phyloP scores from a whole-genome alignment of 768 basidiomycete species.

The Dentipellis sp. region DNA sequence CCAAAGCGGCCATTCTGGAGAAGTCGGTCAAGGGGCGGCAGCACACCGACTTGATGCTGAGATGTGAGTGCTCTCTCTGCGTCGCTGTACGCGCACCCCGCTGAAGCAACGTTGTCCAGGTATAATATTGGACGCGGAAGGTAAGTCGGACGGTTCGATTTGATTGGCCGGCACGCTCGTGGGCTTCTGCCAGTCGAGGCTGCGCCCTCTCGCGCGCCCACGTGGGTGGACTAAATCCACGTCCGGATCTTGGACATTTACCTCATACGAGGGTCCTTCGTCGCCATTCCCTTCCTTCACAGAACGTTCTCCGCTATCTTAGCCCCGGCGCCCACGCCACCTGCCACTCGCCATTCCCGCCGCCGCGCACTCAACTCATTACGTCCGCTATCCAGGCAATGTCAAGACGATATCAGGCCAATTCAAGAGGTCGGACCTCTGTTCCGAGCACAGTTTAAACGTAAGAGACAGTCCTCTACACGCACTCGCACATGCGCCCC shows the following conservation, averaged over 20 bases:
- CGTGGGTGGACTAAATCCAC: not conserved
- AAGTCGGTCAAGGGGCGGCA: slow-evolving; percentile 83
- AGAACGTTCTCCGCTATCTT: not conserved
- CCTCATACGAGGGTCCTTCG: not conserved
- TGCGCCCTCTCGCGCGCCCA: too few species aligned
- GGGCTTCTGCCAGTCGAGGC: too few species aligned
- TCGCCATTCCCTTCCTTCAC: slow-evolving; percentile 1
- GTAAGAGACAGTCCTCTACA: slow-evolving; percentile 38
- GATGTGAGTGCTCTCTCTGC: slow-evolving; percentile 51
- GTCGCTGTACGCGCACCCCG: slow-evolving; percentile 15
- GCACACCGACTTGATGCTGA: slow-evolving; percentile 82
- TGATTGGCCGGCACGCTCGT: too few species aligned
- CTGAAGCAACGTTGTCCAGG: slow-evolving; percentile 34
- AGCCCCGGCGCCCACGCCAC: not conserved
- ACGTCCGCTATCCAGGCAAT: slow-evolving; percentile 42
- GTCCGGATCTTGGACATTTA: not conserved
- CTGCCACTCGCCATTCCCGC: not conserved
- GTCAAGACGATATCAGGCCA: slow-evolving; percentile 84
- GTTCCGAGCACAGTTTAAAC: slow-evolving; percentile 80
- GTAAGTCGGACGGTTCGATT: slow-evolving; percentile 27
- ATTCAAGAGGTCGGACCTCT: slow-evolving; percentile 87
- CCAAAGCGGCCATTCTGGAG: slow-evolving; percentile 68
- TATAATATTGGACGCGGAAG: slow-evolving; percentile 80
- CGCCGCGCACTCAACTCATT: slow-evolving; percentile 5
- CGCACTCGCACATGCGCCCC: not conserved